Evolutionary conservation across 116 monocot species (phyloP).

Genomic region (Iris pallida): DNA sequence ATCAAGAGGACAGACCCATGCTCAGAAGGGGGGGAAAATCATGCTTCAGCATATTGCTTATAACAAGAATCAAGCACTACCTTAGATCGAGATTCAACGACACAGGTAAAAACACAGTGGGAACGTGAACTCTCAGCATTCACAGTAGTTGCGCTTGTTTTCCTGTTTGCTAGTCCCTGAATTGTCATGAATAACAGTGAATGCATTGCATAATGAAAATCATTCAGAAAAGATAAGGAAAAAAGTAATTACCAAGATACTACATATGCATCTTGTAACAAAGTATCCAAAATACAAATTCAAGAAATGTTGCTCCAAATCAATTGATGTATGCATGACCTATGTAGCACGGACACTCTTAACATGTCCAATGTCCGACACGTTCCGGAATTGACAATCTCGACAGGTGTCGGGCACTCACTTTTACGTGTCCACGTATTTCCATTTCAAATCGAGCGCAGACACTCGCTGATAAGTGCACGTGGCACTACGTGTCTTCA

Average conservation of each 20-base stretch:
- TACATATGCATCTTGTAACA: neutral
- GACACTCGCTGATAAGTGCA: no score
- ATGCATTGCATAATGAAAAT: neutral
- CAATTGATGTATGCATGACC: no score
- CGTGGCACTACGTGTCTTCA: no score
- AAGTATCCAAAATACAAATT: constrained; percentile 1
- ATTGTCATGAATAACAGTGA: neutral
- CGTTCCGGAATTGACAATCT: no score
- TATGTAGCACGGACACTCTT: no score
- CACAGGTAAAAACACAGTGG: constrained; percentile 95
- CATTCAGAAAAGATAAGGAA: neutral
- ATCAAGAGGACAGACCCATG: no score
- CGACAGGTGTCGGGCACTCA: no score
- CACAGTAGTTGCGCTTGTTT: constrained; percentile 76
- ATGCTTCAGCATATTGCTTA: constrained; percentile 1
- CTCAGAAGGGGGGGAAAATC: no score
- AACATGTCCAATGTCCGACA: neutral
- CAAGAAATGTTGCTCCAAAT: no score
- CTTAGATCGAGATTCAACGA: constrained; percentile 86
- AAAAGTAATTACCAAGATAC: neutral
- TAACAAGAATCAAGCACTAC: constrained; percentile 18
- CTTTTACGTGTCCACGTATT: no score
- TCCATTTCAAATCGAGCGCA: no score
- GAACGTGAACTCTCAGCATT: constrained; percentile 95
- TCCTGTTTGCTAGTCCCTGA: constrained; percentile 83